Evolutionary conservation across 441 rosid species (phyloP).

Genomic region (Capsella rubella): DNA sequence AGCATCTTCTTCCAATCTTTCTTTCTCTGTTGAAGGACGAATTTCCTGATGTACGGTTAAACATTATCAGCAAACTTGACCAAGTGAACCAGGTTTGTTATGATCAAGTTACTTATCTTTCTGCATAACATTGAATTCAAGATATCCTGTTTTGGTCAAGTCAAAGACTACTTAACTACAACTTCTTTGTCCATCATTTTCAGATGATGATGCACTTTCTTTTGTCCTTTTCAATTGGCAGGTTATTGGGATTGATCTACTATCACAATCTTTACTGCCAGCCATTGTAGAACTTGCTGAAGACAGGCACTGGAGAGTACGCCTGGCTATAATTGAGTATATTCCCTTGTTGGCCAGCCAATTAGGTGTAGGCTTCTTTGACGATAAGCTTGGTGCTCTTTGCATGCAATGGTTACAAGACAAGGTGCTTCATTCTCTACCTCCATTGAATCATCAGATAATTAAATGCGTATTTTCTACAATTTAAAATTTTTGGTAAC

Average conservation of each 20-base stretch:
- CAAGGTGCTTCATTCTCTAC: conserved; percentile 58
- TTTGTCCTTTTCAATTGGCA: conserved; percentile 37
- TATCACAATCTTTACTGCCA: conserved; percentile 87
- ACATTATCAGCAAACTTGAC: conserved; percentile 97
- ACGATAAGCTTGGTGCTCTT: conserved; percentile 91
- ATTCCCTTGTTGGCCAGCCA: conserved; percentile 96
- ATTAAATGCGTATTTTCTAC: neutral
- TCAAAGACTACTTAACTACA: neutral
- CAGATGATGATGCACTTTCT: neutral
- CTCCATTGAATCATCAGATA: neutral
- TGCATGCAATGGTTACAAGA: conserved; percentile 99
- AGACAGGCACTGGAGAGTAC: conserved; percentile 97
- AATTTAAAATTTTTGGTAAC: no score
- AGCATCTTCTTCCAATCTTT: conserved; percentile 94
- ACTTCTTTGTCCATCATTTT: neutral
- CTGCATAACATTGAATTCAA: no score
- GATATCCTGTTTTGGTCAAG: neutral
- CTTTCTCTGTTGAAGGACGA: conserved; percentile 96
- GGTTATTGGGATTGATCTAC: conserved; percentile 96
- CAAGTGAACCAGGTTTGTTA: conserved; percentile 95
- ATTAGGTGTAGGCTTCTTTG: conserved; percentile 90
- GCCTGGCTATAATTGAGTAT: conserved; percentile 95
- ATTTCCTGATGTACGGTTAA: conserved; percentile 94
- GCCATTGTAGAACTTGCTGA: conserved; percentile 98
- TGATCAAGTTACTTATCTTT: neutral